Evolutionary conservation across 2,329 filamentous ascomycete genomes (phyloP).

Genomic region (Pyrenophora tritici-repentis): DNA sequence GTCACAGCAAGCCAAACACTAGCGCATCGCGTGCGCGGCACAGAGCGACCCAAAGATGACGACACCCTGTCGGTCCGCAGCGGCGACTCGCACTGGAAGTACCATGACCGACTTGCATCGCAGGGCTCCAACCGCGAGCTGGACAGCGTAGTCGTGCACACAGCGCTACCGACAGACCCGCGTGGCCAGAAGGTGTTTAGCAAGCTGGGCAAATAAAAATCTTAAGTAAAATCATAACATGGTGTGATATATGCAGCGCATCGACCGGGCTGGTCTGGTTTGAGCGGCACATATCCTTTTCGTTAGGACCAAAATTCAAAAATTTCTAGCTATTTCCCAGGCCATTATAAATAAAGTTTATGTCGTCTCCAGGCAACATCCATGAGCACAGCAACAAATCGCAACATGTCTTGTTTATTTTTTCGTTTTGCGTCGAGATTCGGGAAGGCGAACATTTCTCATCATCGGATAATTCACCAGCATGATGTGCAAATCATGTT

Average conservation of each 20-base stretch:
- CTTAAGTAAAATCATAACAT: neutral
- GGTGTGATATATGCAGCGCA: neutral
- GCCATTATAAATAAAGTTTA: no score
- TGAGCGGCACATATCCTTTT: no score
- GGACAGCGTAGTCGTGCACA: constrained; percentile 30
- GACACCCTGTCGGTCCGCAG: constrained; percentile 31
- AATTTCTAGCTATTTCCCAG: no score
- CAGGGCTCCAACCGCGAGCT: constrained; percentile 38
- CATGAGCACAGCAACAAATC: no score
- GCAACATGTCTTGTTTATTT: no score
- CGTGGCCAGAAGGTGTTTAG: constrained; percentile 37
- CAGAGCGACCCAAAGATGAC: constrained; percentile 19
- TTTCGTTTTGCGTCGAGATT: no score
- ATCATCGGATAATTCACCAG: no score
- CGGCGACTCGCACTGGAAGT: constrained; percentile 29
- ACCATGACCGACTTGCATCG: constrained; percentile 32
- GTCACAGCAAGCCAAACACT: constrained; percentile 34
- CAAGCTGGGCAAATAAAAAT: constrained; percentile 14
- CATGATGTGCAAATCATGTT: no score
- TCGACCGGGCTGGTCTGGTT: no score
- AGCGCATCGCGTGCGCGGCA: constrained; percentile 26
- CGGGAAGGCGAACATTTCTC: no score
- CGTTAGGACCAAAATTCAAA: no score
- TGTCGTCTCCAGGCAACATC: no score
- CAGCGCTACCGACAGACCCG: constrained; percentile 28